Evolutionary conservation across 306 rosid species (phyloP), one percentile per base, ranked within the genome.

Genomic region (Sicyos baderoa): DNA sequence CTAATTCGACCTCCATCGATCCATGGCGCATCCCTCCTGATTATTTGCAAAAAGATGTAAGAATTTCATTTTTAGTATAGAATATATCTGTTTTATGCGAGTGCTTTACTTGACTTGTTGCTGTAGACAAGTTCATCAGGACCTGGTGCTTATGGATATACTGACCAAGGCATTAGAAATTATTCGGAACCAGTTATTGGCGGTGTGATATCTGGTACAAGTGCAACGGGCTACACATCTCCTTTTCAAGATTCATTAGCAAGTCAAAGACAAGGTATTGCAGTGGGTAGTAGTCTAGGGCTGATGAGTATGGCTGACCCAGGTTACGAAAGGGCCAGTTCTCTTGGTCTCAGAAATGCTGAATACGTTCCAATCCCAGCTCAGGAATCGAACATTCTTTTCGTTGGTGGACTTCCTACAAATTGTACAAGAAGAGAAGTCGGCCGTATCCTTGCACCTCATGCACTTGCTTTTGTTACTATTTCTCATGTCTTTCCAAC

Each of bases 351-450:
- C 52, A 81, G 77, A 49, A 81, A 62, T 58, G 73, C 64, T 11
- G 79, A 82, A 25, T 78, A 68, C 61, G 54, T 72, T 21, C 76
- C 85, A 4, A 44, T 15, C 63, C 17, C 78, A 17, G 72, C 75
- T 11, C 76, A 42, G 15, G 96, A 87, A 48, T 87, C 96, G 0
- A 89, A 87, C 40, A 21, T 89, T 78, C 77, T 90, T 75, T 87
- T 84, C 78, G 89, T 87, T 35, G 89, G 76, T 54, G 88, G 86
- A 66, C 91, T 90, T 70, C 96, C 96, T 4, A 81, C 74, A 6
- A 87, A 90, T 76, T 87, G 91, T 82, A 90, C 89, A 50, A 84
- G 97, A 83, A 84, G 97, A 80, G 97, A 87, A 87, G 95, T 87
- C 45, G 89, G 95, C 35, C 91, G 95, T 87, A 87, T 90, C 97